Conservation (phyloP, 352 stramenopile species). For the Phytopythium sindhum region DNA sequence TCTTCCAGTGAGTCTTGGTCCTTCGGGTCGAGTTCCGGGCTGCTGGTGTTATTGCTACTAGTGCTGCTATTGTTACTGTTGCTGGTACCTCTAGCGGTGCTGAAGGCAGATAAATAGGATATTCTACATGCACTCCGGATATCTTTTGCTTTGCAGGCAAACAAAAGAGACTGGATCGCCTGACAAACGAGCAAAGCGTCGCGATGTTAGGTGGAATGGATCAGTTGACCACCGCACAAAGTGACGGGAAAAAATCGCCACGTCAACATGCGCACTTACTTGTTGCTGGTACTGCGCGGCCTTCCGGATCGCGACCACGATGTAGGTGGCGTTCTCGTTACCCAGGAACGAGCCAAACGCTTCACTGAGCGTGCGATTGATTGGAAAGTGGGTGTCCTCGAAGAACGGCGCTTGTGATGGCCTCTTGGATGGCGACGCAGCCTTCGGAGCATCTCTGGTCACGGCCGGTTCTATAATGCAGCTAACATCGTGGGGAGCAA, state of each 20-base stretch:
- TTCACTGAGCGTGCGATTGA: slow-evolving; percentile 36
- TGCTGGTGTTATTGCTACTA: not conserved
- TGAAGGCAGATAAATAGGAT: slow-evolving; percentile 33
- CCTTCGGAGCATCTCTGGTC: slow-evolving; percentile 3
- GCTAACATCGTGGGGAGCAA: not conserved
- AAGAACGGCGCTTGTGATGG: slow-evolving; percentile 20
- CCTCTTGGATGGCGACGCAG: not conserved
- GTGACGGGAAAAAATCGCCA: not conserved
- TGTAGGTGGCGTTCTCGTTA: slow-evolving; percentile 39
- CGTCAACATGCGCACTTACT: slow-evolving; percentile 16
- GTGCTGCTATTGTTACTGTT: slow-evolving; percentile 5
- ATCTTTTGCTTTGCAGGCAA: slow-evolving; percentile 77
- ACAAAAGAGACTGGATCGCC: slow-evolving; percentile 77
- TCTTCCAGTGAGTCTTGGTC: not conserved
- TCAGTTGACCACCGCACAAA: not conserved
- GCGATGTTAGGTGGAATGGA: not conserved
- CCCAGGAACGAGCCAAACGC: slow-evolving; percentile 48
- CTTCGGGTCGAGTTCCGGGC: not conserved
- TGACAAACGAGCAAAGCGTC: slow-evolving; percentile 12
- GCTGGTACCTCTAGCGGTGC: slow-evolving; percentile 5
- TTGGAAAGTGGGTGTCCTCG: slow-evolving; percentile 55
- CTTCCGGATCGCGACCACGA: slow-evolving; percentile 62
- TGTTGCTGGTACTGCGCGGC: slow-evolving; percentile 59
- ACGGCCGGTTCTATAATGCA: slow-evolving; percentile 40
- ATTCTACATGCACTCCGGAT: slow-evolving; percentile 37